Evolutionary conservation across 139 green algal genomes (phyloP), one percentile per base, ranked within the genome.

Genomic region (Tetradesmus lagerheimii): DNA sequence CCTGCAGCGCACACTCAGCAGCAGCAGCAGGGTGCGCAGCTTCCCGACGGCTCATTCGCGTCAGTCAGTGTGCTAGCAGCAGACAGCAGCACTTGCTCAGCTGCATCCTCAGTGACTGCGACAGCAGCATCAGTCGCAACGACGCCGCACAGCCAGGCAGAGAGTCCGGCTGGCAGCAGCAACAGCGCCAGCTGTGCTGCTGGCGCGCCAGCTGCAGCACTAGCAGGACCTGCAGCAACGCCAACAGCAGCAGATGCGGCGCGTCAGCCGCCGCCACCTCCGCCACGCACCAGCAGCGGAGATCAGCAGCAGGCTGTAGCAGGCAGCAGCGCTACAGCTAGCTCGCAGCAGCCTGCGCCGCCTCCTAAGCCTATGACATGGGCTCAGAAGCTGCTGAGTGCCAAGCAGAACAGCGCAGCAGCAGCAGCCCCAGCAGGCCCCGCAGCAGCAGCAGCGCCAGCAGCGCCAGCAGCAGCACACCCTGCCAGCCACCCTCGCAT

Each of bases 351-450:
- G 83, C 64, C 83, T 34, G 83, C 83, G 18, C 20, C 23, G 0
- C 76, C 76, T 16, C 23, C 35, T 6, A 88, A 88, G 83, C 83
- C 83, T 12, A 62, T 88, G 64, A 88, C 83, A 39, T 88, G 83
- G 83, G 83, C 83, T 18, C 83, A 88, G 64, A 88, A 88, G 83
- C 62, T 88, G 37, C 83, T 64, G 29, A 41, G 6, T 39, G 50
- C 81, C 27, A 64, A 80, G 77, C 71, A 50, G 35, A 62, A 27
- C 83, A 80, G 35, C 57, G 57, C 64, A 39, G 83, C 64, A 45
- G 35, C 53, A 87, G 35, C 38, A 1, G 25, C 23, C 2, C 45
- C 45, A 43, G 47, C 45, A 75, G 27, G 38, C 47, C 41, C 82
- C 34, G 57, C 57, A 78, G 82, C 82, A 37, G 15, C 62, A 47